Evolutionary conservation across 2,329 filamentous ascomycete genomes (phyloP).

Genomic region (Microsporum canis): DNA sequence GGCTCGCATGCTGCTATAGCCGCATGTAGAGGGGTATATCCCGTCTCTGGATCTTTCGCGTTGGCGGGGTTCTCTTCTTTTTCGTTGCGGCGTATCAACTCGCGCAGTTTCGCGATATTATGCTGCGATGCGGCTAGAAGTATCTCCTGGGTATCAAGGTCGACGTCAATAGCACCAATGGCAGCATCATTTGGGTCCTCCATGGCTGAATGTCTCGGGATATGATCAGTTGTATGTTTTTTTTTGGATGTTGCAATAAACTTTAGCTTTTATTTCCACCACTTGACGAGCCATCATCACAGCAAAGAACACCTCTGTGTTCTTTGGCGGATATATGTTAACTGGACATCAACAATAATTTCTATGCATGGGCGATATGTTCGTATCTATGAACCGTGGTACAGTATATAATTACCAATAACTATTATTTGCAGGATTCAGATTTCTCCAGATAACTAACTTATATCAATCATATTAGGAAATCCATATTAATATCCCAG

Average conservation of each 20-base stretch:
- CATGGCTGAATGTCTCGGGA: neutral
- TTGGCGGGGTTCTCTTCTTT: conserved; percentile 48
- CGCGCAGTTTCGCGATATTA: conserved; percentile 55
- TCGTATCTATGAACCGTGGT: neutral
- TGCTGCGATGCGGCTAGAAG: conserved; percentile 57
- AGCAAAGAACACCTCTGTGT: too few species aligned
- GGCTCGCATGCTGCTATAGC: conserved; percentile 65
- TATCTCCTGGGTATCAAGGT: conserved; percentile 44
- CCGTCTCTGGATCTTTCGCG: conserved; percentile 72
- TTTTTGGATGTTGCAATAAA: neutral
- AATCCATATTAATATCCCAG: neutral
- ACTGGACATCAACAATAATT: too few species aligned
- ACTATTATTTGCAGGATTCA: neutral
- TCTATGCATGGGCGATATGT: too few species aligned
- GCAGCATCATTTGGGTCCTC: neutral
- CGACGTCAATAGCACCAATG: conserved; percentile 19
- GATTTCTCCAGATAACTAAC: neutral
- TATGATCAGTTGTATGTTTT: neutral
- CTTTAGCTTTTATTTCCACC: neutral
- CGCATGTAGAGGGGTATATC: conserved; percentile 78
- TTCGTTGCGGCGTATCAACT: conserved; percentile 50
- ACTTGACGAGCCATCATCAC: neutral
- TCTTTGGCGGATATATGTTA: too few species aligned
- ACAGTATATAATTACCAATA: neutral
- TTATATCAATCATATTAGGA: neutral